Conservation (phyloP, 1,139 yeast genomes). For the Lodderomyces parapsilosis region DNA sequence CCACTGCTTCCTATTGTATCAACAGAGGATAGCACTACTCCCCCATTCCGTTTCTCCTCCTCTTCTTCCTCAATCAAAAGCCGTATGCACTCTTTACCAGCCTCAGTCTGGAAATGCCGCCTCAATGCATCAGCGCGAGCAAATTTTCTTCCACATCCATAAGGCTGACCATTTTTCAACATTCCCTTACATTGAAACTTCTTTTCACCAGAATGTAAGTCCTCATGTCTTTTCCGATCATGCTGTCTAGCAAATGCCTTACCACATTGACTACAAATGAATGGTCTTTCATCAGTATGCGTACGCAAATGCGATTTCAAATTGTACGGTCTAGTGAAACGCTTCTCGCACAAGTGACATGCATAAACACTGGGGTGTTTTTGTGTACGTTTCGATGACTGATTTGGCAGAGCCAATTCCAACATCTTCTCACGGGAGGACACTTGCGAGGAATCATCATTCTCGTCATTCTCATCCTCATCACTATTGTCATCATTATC, state of each 20-base stretch:
- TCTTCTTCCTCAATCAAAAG: constrained; percentile 68
- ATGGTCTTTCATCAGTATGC: constrained; percentile 94
- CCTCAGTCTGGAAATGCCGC: constrained; percentile 91
- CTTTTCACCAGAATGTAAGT: constrained; percentile 88
- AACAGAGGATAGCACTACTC: not conserved
- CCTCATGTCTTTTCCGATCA: constrained; percentile 92
- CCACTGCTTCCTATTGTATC: not conserved
- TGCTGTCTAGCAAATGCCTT: constrained; percentile 96
- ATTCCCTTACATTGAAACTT: constrained; percentile 80
- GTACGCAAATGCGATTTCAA: constrained; percentile 88
- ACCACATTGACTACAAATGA: constrained; percentile 80
- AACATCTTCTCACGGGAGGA: constrained; percentile 57
- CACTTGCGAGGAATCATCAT: constrained; percentile 15
- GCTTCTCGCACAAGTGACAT: constrained; percentile 81
- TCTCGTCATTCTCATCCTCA: constrained; percentile 17
- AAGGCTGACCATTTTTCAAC: constrained; percentile 59
- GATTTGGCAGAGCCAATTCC: constrained; percentile 58
- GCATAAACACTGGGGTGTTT: constrained; percentile 79
- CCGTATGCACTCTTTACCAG: constrained; percentile 81
- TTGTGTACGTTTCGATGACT: constrained; percentile 55
- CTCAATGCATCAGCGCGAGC: constrained; percentile 96
- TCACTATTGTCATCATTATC: constrained; percentile 14
- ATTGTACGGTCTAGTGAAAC: constrained; percentile 90
- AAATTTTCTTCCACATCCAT: constrained; percentile 94
- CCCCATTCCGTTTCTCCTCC: constrained; percentile 17